Evolutionary conservation across 345 rosid species (phyloP), one percentile per base, ranked within the genome.

Genomic region (Noccaea caerulescens): DNA sequence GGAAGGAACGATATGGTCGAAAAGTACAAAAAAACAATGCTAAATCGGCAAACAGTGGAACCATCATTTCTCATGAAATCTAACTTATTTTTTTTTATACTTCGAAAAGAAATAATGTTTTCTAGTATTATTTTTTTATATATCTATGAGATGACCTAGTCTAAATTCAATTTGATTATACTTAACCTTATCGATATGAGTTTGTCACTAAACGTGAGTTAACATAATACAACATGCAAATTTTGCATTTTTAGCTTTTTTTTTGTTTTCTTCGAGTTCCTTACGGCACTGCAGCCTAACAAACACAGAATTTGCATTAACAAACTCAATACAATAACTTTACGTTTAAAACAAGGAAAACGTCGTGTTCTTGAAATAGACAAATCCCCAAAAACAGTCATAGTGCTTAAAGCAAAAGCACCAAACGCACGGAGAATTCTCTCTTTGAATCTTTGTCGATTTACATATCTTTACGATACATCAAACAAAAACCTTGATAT

Each of bases 391-490:
- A 38, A 18, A 58, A 38, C 45, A 16, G 45, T 18, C 32, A 30
- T 8, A 37, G 2, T 3, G 23, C 50, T 49, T 8, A 50, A 50
- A 50, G n/a, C 39, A 59, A 44, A 46, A n/a, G 45, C 74, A 68
- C 53, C 32, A 20, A 68, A 46, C 10, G 69, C 74, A 68, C 63
- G 69, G 62, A 0, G 14, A 62, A 37, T 60, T 16, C 46, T 42
- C 13, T 44, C 62, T 43, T 72, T 44, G 63, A 72, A 42, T 53
- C 39, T 43, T 62, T 27, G 30, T 27, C 12, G 10, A 34, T 68
- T 75, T 60, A 44, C 69, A 3, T 60, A 53, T 11, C 79, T 68
- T 75, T 75, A 75, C 79, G 74, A 7, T 68, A 62, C 37, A 46
- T 45, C 53, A 75, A 20, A 44, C 9, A 44, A 5, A 37, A 75